phyloP scores from a whole-genome alignment of 2,329 filamentous ascomycete species.

The Nannizzia gypsea region DNA sequence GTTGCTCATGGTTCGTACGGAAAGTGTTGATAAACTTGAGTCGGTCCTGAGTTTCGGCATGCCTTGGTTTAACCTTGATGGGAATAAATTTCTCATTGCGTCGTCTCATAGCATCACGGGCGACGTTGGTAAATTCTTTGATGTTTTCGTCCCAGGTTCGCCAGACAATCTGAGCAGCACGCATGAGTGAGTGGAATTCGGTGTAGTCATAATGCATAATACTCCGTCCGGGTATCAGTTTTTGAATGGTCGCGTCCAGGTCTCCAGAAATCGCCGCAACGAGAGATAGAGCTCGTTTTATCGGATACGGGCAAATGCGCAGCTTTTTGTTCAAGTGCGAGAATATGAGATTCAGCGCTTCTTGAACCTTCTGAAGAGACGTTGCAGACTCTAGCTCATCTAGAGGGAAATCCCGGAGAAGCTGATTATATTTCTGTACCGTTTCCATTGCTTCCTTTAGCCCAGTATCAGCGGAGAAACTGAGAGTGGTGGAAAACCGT shows the following conservation, averaged over 20 bases:
- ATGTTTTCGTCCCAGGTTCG: constrained; percentile 87
- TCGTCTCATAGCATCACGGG: constrained; percentile 83
- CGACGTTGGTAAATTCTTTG: constrained; percentile 96
- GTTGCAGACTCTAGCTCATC: constrained; percentile 91
- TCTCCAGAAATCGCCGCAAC: constrained; percentile 95
- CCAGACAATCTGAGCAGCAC: constrained; percentile 73
- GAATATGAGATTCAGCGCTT: constrained; percentile 83
- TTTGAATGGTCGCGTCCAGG: constrained; percentile 74
- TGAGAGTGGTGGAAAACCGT: constrained; percentile 93
- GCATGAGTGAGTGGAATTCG: constrained; percentile 80
- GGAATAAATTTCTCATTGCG: constrained; percentile 97
- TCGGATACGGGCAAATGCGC: constrained; percentile 89
- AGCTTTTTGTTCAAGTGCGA: constrained; percentile 95
- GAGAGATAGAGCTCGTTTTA: constrained; percentile 79
- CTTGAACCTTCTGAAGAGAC: constrained; percentile 74
- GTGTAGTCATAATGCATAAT: constrained; percentile 86
- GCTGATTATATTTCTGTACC: constrained; percentile 96
- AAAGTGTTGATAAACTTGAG: constrained; percentile 92
- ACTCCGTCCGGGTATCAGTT: constrained; percentile 70
- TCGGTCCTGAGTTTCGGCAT: constrained; percentile 77
- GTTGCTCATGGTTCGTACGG: constrained; percentile 91
- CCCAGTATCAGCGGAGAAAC: constrained; percentile 90
- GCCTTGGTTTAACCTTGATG: constrained; percentile 85
- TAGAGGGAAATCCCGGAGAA: constrained; percentile 95
- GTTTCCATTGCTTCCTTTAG: constrained; percentile 91